Evolutionary conservation across 345 rosid genomes (phyloP), one percentile per base, ranked within the genome.

Genomic region (Acer campestre): DNA sequence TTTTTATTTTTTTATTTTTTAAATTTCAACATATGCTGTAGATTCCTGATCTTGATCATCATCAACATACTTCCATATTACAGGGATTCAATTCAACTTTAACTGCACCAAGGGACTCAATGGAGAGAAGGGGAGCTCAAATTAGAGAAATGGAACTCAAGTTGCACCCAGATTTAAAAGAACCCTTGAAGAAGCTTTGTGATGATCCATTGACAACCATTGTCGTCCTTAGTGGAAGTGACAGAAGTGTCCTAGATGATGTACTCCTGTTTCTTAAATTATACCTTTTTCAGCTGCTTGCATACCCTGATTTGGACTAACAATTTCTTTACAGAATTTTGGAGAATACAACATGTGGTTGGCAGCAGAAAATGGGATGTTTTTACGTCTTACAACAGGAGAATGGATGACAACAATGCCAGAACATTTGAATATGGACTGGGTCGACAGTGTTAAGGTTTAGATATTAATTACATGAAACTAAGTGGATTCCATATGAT

Each of bases 361-460:
- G 85, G 92, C 92, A 56, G 92, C 90, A 56, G 92, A 89, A 84
- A 85, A 89, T 73, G 92, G 92, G 62, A 89, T 89, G 90, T 89
- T 86, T 71, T 71, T 89, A 61, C 90, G 92, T 25, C 75, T 61
- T 31, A 80, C 90, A 51, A 31, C 35, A 0, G 84, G 86, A 73
- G 88, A 86, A 18, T 89, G 92, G 92, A 86, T 86, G 90, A 89
- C 88, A 35, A 89, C 90, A 51, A 89, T 89, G 92, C 92, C 92
- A 11, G 92, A 89, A 74, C 84, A 82, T 75, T 79, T 86, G 61
- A 85, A 80, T 38, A 85, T 89, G 90, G 90, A 86, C 71, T 89
- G 92, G 92, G 90, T 89, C 40, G 92, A 86, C 80, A 89, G 90
- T 6, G 87, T 89, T 1, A 89, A 86, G 92, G 92, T 85, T 67